Percentiles rank a stretch among this genome's conserved stretches.
phyloP scores from a whole-genome alignment of 208 protist species.

The Acanthamoeba sp. region DNA sequence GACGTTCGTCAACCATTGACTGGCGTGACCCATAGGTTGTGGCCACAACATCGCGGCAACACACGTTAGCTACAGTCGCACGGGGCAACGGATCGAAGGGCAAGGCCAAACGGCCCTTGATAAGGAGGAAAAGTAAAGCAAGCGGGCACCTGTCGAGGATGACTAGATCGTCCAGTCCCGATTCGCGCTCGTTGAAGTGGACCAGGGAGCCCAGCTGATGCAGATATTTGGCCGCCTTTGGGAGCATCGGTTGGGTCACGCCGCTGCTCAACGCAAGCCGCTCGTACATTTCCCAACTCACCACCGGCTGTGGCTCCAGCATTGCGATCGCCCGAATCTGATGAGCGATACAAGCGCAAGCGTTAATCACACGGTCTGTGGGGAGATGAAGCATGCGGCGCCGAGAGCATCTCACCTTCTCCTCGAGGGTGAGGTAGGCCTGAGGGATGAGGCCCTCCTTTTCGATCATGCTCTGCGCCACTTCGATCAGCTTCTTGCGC shows the following conservation, averaged over 20 bases:
- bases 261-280: slow-evolving; percentile 30
- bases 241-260: not conserved
- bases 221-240: slow-evolving; percentile 65
- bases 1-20: slow-evolving; percentile 62
- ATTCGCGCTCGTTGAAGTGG: slow-evolving; percentile 61
- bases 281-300: slow-evolving; percentile 51
- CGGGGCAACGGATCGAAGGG: too few species aligned
- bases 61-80: too few species aligned
- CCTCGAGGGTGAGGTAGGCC: slow-evolving; percentile 56
- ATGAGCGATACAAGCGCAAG: not conserved
- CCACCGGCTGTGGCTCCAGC: slow-evolving; percentile 54
- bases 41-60: too few species aligned
- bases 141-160: slow-evolving; percentile 34
- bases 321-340: slow-evolving; percentile 23
- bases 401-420: slow-evolving; percentile 1
- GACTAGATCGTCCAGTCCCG: slow-evolving; percentile 47
- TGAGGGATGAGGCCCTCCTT: slow-evolving; percentile 34
- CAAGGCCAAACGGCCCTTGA: too few species aligned
- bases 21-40: too few species aligned
- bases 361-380: too few species aligned
- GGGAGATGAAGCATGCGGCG: too few species aligned
- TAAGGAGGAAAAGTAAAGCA: not conserved
- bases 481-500: slow-evolving; percentile 55
- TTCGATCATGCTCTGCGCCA: slow-evolving; percentile 61
- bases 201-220: slow-evolving; percentile 57